A percentile compares a stretch with the other conserved stretches of the same genome.
Evolutionary conservation across 805 yeast genomes (phyloP).

Genomic region (Maudiozyma bulderi): DNA sequence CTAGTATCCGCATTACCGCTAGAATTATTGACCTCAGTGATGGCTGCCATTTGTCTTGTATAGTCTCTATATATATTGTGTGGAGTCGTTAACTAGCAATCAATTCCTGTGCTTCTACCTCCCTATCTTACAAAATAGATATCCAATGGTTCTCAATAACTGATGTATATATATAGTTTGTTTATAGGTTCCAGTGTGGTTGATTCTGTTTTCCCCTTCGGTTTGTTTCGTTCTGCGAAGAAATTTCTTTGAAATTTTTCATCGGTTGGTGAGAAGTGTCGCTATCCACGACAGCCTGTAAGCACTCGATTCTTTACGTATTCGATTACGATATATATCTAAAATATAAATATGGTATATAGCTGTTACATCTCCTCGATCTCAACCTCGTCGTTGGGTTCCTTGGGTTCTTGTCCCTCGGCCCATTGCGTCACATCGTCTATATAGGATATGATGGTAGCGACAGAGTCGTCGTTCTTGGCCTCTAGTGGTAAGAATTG

Average conservation of each 20-base stretch:
- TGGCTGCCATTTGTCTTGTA: slow-evolving; percentile 50
- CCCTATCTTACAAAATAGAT: too few species aligned
- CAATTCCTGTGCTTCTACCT: not conserved
- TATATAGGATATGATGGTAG: slow-evolving; percentile 77
- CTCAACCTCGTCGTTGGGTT: slow-evolving; percentile 71
- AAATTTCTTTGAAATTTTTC: too few species aligned
- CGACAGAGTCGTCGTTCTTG: slow-evolving; percentile 63
- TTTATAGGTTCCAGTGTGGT: too few species aligned
- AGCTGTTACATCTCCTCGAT: slow-evolving; percentile 38
- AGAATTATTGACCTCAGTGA: slow-evolving; percentile 61
- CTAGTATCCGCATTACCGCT: slow-evolving; percentile 24
- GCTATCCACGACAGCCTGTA: too few species aligned
- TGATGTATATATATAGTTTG: too few species aligned
- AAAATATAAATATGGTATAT: not conserved
- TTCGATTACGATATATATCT: too few species aligned
- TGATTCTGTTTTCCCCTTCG: too few species aligned
- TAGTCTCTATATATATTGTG: not conserved
- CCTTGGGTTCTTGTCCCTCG: slow-evolving; percentile 93
- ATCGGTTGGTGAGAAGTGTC: too few species aligned
- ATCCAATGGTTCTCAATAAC: too few species aligned
- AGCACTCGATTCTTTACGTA: too few species aligned
- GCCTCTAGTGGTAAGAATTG: slow-evolving; percentile 88
- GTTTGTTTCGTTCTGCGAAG: too few species aligned
- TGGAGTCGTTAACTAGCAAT: not conserved
- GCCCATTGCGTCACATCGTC: slow-evolving; percentile 98